Evolutionary conservation across 2,329 filamentous ascomycete genomes (phyloP).

Genomic region (Nemania bipapillata): DNA sequence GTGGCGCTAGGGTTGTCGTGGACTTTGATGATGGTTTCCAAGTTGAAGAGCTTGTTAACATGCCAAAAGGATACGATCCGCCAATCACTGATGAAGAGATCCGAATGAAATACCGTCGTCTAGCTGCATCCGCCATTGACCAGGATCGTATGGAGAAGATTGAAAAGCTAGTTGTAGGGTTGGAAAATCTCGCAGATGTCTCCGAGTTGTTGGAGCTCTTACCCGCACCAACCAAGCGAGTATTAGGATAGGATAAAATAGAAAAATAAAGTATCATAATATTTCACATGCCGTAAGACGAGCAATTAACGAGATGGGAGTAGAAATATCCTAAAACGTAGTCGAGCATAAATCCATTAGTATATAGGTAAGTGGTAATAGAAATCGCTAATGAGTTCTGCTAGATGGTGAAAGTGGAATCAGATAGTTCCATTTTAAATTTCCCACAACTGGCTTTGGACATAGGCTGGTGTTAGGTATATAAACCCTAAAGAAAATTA

Average conservation of each 20-base stretch:
- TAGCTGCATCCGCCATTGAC: conserved; percentile 30
- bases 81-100: conserved; percentile 54
- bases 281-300: too few species aligned
- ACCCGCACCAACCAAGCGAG: conserved; percentile 12
- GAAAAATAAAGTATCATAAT: neutral
- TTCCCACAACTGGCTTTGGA: too few species aligned
- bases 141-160: conserved; percentile 32
- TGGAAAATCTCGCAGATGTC: conserved; percentile 30
- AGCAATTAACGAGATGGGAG: too few species aligned
- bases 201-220: conserved; percentile 28
- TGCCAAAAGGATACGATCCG: conserved; percentile 50
- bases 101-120: conserved; percentile 49
- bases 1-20: conserved; percentile 24
- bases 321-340: too few species aligned
- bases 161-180: conserved; percentile 27
- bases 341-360: too few species aligned
- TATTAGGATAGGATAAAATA: conserved; percentile 11
- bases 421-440: too few species aligned
- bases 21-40: conserved; percentile 28
- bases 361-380: too few species aligned
- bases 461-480: too few species aligned
- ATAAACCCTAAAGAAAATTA: too few species aligned
- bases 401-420: too few species aligned
- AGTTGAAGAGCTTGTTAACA: conserved; percentile 37
- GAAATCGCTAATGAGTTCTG: too few species aligned